Evolutionary conservation across 192 early-diverging fungal genomes (phyloP).

Genomic region (Rhizophagus clarus): DNA sequence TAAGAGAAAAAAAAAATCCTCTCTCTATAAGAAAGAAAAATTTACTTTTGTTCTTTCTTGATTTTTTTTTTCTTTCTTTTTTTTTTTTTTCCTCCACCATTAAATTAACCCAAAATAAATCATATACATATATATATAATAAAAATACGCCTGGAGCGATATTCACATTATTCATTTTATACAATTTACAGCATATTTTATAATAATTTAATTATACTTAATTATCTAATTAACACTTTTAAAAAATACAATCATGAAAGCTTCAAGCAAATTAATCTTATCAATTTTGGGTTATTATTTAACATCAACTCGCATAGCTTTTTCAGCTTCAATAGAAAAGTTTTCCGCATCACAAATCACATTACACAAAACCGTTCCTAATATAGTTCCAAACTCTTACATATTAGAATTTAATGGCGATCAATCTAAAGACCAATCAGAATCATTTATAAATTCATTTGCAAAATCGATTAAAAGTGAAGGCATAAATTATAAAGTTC

Average conservation of each 20-base stretch:
- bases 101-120: too few species aligned
- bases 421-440: neutral
- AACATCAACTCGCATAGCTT: neutral
- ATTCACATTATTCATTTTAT: too few species aligned
- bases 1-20: neutral
- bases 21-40: neutral
- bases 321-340: neutral
- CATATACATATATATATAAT: too few species aligned
- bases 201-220: neutral
- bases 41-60: neutral
- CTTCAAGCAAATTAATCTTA: neutral
- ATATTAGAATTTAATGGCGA: neutral
- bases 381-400: neutral
- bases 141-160: too few species aligned
- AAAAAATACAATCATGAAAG: neutral
- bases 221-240: neutral
- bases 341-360: neutral
- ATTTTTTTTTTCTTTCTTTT: too few species aligned
- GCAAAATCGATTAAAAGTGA: neutral
- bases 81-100: neutral
- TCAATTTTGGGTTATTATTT: neutral
- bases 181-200: neutral
- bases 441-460: neutral
- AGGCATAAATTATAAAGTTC: neutral
- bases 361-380: neutral